Conservation (phyloP, 805 yeast genomes). For the Pichia deserticola region DNA sequence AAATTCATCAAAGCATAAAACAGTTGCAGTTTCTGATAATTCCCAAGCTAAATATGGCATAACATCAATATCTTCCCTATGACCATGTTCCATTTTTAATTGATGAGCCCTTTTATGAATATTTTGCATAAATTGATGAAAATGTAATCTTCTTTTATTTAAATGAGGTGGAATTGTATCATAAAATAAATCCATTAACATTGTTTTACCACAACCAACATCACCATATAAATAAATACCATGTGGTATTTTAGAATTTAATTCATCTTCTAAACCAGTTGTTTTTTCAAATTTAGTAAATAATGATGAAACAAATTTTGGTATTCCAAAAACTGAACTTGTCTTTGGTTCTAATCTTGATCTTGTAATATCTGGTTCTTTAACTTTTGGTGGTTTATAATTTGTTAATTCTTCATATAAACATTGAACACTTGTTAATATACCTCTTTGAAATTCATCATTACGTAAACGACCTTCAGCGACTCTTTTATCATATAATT, state of each 20-base stretch:
- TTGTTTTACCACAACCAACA: slow-evolving; percentile 97
- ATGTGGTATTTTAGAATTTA: slow-evolving; percentile 41
- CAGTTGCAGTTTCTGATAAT: slow-evolving; percentile 65
- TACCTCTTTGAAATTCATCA: slow-evolving; percentile 75
- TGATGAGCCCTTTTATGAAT: slow-evolving; percentile 83
- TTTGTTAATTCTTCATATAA: slow-evolving; percentile 46
- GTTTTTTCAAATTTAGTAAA: slow-evolving; percentile 13
- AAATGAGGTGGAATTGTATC: slow-evolving; percentile 71
- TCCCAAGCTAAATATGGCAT: slow-evolving; percentile 81
- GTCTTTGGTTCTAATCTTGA: background rate
- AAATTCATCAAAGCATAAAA: slow-evolving; percentile 92
- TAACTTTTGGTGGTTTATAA: slow-evolving; percentile 59
- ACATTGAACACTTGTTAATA: slow-evolving; percentile 52
- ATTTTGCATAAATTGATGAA: slow-evolving; percentile 95
- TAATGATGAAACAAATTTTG: slow-evolving; percentile 27
- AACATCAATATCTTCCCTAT: slow-evolving; percentile 63
- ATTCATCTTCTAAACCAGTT: background rate
- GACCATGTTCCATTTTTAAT: slow-evolving; percentile 57
- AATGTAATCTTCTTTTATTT: slow-evolving; percentile 77
- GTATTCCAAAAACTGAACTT: slow-evolving; percentile 25
- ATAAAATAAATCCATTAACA: slow-evolving; percentile 95
- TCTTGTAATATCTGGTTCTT: slow-evolving; percentile 39
- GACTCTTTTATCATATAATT: slow-evolving; percentile 25
- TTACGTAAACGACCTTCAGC: slow-evolving; percentile 45
- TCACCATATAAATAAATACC: slow-evolving; percentile 95